A percentile compares a stretch with the other conserved stretches of the same genome.
These are phyloP conservation scores for Fraxinus velutina DNA, from an alignment of 305 asterid species.

Conservation along the genomic window DNA sequence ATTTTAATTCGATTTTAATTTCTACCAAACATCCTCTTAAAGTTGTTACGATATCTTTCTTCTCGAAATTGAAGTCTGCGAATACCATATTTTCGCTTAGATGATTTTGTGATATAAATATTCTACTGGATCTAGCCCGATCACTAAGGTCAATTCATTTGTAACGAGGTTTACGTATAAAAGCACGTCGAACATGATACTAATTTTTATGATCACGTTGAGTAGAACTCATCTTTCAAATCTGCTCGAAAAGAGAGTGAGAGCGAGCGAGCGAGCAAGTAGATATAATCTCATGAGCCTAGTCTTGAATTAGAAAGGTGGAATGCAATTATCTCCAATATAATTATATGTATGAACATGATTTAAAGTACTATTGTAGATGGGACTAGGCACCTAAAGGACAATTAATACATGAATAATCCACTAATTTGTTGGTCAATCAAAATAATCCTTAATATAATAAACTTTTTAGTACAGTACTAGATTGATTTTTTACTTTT, in stretches of 20 bases:
- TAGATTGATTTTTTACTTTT: conserved; percentile 25
- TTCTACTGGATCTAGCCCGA: neutral
- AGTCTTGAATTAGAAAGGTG: neutral
- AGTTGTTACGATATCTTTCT: neutral
- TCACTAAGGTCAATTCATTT: neutral
- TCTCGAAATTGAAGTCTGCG: neutral
- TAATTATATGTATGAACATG: neutral
- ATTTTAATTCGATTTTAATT: too few relatives aligned
- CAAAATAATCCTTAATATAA: conserved; percentile 39
- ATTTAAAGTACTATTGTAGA: conserved; percentile 39
- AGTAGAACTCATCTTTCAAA: neutral
- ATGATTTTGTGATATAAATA: neutral
- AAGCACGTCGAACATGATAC: neutral
- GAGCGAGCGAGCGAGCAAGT: neutral
- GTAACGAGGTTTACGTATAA: neutral
- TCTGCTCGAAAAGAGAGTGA: neutral
- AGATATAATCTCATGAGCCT: neutral
- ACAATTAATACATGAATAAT: conserved; percentile 33
- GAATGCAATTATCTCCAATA: neutral
- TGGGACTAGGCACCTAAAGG: conserved; percentile 60
- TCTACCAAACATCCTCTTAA: too few relatives aligned
- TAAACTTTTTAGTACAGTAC: conserved; percentile 41
- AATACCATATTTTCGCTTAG: neutral
- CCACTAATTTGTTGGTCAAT: conserved; percentile 75
- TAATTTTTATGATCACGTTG: neutral